Base-by-base conservation (phyloP, 2,329 filamentous ascomycete species). In the Colletotrichum shisoi region DNA sequence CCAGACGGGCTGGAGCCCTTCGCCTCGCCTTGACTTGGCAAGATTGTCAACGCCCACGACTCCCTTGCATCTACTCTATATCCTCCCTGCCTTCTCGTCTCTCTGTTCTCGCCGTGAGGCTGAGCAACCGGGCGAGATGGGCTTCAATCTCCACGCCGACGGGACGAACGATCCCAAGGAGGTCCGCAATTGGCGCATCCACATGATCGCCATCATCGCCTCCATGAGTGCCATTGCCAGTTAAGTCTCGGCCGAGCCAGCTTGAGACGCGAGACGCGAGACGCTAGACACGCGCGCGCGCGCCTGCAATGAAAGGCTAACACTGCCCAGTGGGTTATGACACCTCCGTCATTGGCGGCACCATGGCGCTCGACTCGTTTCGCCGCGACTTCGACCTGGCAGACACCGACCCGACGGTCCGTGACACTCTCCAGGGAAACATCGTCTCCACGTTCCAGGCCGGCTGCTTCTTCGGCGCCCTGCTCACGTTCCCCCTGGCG, bases 401-500 rank as follows among this genome's bases (percentile, higher is more conserved):
- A 13, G 27, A 56, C 1, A 56, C 60, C 13, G 62, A 53, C 19
- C 40, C 62, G 2, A 54, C 51, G 11, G 48, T 62, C 17, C 63
- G 69, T 19, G 71, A 71, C n/a, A 56, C 67, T 15, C 66, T 71
- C 11, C 63, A 66, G 19, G 69, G 69, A 27, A 77, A 77, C 62
- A 78, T 78, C 34, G 75, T 77, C 71, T 74, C 67, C 64, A 85
- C 83, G 3, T 87, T 86, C 70, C 83, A 82, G 15, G 84, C 83
- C 4, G 85, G 84, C n/a, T 84, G 84, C 63, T 80, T 84, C 39
- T 83, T 87, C 69, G 85, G 84, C 4, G 79, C 83, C 34, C 76
- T 86, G 27, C 81, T 83, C 74, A 83, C 81, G 63, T 84, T 84
- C 19, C 77, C 85, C 37, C 83, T 84, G 9, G 85, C 85, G 77